Conservation (phyloP, 2,329 filamentous ascomycete species). For the Diaporthe eres region DNA sequence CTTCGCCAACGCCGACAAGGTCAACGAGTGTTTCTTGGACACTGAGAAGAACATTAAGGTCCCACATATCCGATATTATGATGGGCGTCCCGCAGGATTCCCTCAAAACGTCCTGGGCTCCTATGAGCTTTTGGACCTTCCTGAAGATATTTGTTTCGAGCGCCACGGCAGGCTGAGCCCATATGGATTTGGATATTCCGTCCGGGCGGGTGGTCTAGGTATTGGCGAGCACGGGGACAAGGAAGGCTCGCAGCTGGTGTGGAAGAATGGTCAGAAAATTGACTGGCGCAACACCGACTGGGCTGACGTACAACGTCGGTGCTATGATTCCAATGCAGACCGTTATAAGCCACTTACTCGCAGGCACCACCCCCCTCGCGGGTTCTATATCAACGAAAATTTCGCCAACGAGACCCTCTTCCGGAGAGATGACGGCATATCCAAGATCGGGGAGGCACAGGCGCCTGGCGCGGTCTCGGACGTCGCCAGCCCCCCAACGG, state of each 20-base stretch:
- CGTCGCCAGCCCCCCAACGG: not conserved
- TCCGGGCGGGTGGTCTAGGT: conserved; percentile 83
- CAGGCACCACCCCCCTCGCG: conserved; percentile 58
- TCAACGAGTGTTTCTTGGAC: conserved; percentile 86
- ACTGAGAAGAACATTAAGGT: conserved; percentile 73
- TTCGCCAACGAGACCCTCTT: conserved; percentile 45
- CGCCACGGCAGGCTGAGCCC: conserved; percentile 89
- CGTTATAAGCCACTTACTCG: conserved; percentile 72
- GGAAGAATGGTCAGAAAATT: conserved; percentile 78
- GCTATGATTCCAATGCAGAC: conserved; percentile 77
- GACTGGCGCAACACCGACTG: conserved; percentile 85
- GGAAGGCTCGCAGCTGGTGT: conserved; percentile 84
- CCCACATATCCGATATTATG: conserved; percentile 80
- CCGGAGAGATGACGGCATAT: conserved; percentile 45
- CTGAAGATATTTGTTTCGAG: conserved; percentile 93
- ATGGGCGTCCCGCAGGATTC: conserved; percentile 86
- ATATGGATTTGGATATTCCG: conserved; percentile 90
- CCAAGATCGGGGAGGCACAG: conserved; percentile 41
- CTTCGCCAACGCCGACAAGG: conserved; percentile 60
- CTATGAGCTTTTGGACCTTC: conserved; percentile 82
- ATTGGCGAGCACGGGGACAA: conserved; percentile 88
- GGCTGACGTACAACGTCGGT: conserved; percentile 83
- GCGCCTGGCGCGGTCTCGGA: conserved; percentile 29
- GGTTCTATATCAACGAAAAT: conserved; percentile 65
- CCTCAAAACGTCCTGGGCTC: conserved; percentile 90